phyloP scores from a whole-genome alignment of 2,329 filamentous ascomycete species.

The Dothidotthia symphoricarpi region DNA sequence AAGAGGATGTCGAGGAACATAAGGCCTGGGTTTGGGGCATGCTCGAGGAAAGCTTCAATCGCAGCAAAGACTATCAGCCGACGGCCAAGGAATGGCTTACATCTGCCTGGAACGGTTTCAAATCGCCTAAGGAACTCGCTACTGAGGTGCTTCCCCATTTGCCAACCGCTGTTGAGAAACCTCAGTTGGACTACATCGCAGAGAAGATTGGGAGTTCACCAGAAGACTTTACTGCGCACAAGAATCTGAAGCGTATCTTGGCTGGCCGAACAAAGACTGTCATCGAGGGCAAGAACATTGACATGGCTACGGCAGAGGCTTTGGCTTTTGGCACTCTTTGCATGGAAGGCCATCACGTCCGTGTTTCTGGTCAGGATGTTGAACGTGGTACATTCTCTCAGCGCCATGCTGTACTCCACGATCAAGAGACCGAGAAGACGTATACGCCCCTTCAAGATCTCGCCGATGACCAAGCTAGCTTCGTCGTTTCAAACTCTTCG shows the following conservation, averaged over 20 bases:
- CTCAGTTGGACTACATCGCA: conserved; percentile 77
- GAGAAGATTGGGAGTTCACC: conserved; percentile 74
- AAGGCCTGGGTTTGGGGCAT: conserved; percentile 99
- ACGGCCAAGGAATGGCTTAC: conserved; percentile 98
- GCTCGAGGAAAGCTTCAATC: conserved; percentile 95
- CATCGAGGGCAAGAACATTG: conserved; percentile 87
- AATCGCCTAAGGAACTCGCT: conserved; percentile 95
- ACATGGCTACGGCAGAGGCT: conserved; percentile 96
- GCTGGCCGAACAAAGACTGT: conserved; percentile 87
- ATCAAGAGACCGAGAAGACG: conserved; percentile 90
- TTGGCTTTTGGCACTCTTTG: conserved; percentile 91
- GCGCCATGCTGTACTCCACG: conserved; percentile 93
- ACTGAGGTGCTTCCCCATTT: conserved; percentile 91
- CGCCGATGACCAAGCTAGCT: conserved; percentile 87
- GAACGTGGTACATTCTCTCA: conserved; percentile 99
- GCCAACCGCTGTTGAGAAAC: conserved; percentile 73
- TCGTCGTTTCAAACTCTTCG: conserved; percentile 96
- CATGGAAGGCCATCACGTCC: conserved; percentile 91
- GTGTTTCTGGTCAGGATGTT: conserved; percentile 97
- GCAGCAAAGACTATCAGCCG: conserved; percentile 96
- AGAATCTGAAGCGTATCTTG: conserved; percentile 96
- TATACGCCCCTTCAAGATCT: conserved; percentile 91
- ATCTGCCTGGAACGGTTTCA: conserved; percentile 98
- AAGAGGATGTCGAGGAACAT: conserved; percentile 97
- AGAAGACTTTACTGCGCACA: conserved; percentile 84